Percentiles rank a stretch among this genome's conserved stretches.
These are phyloP conservation scores for Annulohypoxylon nitens DNA, from an alignment of 495 filamentous ascomycete genomes.

Conservation along the genomic window DNA sequence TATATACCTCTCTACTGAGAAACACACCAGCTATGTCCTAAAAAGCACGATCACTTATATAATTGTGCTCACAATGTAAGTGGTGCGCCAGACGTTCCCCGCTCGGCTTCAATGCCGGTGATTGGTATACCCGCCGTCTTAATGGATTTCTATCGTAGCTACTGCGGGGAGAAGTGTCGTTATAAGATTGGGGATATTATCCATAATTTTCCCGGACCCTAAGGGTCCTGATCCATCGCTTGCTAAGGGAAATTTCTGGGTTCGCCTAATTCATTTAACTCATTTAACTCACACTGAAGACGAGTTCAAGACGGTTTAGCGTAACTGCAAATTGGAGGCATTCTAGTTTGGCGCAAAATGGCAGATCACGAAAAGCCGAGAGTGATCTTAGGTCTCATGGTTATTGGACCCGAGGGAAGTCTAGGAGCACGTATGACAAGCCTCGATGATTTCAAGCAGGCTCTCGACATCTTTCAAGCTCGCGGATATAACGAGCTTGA, in stretches of 20 bases:
- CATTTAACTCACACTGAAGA: background rate
- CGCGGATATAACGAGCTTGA: conserved; percentile 78
- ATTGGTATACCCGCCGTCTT: background rate
- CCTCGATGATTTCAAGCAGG: conserved; percentile 71
- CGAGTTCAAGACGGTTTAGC: background rate
- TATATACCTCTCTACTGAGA: no score
- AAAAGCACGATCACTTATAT: no score
- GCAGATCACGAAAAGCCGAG: conserved; percentile 53
- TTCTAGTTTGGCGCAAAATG: conserved; percentile 21
- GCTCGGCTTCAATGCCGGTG: conserved; percentile 10
- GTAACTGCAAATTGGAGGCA: background rate
- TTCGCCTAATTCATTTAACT: background rate
- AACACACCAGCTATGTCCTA: no score
- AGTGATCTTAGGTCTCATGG: conserved; percentile 66
- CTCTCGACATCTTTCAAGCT: conserved; percentile 71
- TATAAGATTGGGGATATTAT: conserved; percentile 16
- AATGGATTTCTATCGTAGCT: background rate
- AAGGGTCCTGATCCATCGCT: background rate
- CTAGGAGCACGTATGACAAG: conserved; percentile 68
- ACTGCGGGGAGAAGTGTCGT: conserved; percentile 29
- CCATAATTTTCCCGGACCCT: conserved; percentile 17
- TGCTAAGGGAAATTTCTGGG: background rate
- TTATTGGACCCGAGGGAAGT: conserved; percentile 56
- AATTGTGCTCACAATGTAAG: no score
- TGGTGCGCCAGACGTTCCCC: conserved; percentile 2